Evolutionary conservation across 768 basidiomycete species (phyloP).

Genomic region (Suillus placidus): DNA sequence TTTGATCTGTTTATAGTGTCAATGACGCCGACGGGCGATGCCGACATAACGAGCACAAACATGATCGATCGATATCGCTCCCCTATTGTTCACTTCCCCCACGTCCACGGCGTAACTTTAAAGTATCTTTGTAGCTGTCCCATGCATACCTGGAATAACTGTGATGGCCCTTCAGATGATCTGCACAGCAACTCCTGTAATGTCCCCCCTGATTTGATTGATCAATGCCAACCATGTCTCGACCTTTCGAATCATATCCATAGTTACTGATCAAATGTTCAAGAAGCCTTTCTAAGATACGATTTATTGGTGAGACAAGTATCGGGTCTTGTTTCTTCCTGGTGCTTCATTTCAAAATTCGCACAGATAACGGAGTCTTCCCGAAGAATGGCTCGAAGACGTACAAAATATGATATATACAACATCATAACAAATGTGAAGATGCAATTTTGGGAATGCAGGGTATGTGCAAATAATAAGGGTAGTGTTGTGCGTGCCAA

Average conservation of each 20-base stretch:
- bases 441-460: constrained; percentile 9
- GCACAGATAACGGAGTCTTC: not conserved
- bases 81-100: not conserved
- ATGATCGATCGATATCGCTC: not conserved
- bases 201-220: not conserved
- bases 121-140: not conserved
- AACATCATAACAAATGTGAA: not conserved
- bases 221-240: not conserved
- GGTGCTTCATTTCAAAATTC: not conserved
- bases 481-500: constrained; percentile 3
- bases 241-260: not conserved
- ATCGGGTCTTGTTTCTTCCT: not conserved
- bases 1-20: not conserved
- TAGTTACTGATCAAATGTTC: not conserved
- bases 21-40: not conserved
- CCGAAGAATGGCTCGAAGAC: not conserved
- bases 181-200: not conserved
- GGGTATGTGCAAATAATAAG: constrained; percentile 7
- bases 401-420: constrained; percentile 1
- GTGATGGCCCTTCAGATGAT: not conserved
- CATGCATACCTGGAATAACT: not conserved
- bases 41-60: constrained; percentile 1
- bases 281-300: no score
- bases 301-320: not conserved
- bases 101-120: not conserved